Conservation (phyloP, 768 basidiomycete species). For the Tephrocybe sp. region DNA sequence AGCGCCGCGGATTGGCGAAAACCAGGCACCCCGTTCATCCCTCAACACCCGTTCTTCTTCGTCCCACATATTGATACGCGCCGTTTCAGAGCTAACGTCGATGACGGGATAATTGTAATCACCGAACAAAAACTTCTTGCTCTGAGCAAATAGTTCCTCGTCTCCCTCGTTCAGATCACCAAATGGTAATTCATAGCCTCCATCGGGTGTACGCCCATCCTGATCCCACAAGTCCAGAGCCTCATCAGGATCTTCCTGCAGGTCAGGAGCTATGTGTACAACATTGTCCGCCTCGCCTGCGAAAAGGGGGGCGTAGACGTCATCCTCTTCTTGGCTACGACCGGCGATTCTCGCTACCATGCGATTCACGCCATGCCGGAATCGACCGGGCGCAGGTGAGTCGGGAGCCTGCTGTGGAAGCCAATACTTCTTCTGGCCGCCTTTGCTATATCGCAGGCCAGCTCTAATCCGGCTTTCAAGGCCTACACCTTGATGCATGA, state of each 20-base stretch:
- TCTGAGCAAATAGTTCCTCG: slow-evolving; percentile 74
- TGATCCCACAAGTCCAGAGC: slow-evolving; percentile 39
- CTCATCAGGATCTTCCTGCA: slow-evolving; percentile 39
- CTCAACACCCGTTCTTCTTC: slow-evolving; percentile 84
- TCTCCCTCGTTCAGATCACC: slow-evolving; percentile 66
- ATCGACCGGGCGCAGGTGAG: slow-evolving; percentile 34
- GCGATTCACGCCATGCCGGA: slow-evolving; percentile 40
- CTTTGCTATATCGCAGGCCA: slow-evolving; percentile 85
- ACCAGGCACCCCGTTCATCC: slow-evolving; percentile 73
- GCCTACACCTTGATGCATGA: slow-evolving; percentile 86
- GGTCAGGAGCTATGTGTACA: slow-evolving; percentile 62
- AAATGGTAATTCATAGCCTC: slow-evolving; percentile 64
- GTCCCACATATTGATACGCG: slow-evolving; percentile 65
- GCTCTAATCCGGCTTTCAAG: slow-evolving; percentile 86
- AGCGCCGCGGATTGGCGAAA: slow-evolving; percentile 54
- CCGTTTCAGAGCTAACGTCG: slow-evolving; percentile 80
- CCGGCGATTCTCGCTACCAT: slow-evolving; percentile 41
- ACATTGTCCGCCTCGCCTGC: slow-evolving; percentile 58
- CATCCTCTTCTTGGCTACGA: slow-evolving; percentile 44
- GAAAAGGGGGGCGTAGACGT: slow-evolving; percentile 72
- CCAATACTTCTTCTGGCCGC: slow-evolving; percentile 96
- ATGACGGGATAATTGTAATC: slow-evolving; percentile 89
- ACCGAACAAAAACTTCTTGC: slow-evolving; percentile 80
- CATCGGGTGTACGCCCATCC: slow-evolving; percentile 22
- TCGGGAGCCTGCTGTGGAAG: slow-evolving; percentile 62